Evolutionary conservation across 2,329 filamentous ascomycete species (phyloP), one percentile per base, ranked within the genome.

Genomic region (Fonsecaea erecta): DNA sequence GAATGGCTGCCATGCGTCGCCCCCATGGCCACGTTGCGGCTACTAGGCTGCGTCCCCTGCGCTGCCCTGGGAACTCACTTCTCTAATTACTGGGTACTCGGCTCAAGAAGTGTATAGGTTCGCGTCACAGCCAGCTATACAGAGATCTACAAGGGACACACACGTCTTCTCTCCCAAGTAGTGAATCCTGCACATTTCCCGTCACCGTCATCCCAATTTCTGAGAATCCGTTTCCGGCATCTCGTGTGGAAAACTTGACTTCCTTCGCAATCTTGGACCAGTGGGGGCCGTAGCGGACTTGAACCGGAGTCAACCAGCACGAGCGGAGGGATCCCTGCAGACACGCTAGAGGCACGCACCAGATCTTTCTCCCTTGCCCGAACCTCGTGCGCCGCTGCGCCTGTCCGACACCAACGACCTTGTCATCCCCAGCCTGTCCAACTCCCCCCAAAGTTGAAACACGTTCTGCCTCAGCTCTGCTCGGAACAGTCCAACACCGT

Each of bases 391-490:
- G 26, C n/a, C 37, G 28, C 35, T 24, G 43, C 43, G 43, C 43
- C 43, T 43, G 28, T 34, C 37, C 37, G 55, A 46, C 24, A 32
- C 28, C 28, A 32, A 51, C 43, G 11, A 52, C 62, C 54, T 56
- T 54, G 32, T 32, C 53, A 56, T 21, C 52, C n/a, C 57, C 61
- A 43, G 28, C 53, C 54, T 60, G 59, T 59, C n/a, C 55, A 28
- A 51, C 60, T 34, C 54, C 34, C n/a, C 51, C 43, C 48, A 60
- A n/a, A 58, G 58, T 34, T 56, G 62, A 67, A 62, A 67, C 65
- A 65, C 54, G 11, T 28, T 55, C 34, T 37, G 53, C 58, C 53
- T 64, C 65, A 56, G 52, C 16, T 40, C 55, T 52, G 48, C 37
- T 52, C 62, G 58, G 62, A 56, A 52, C 37, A 55, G 54, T 57